Evolutionary conservation across 2,329 filamentous ascomycete genomes (phyloP), one percentile per base, ranked within the genome.

Genomic region (Clonostachys byssicola): DNA sequence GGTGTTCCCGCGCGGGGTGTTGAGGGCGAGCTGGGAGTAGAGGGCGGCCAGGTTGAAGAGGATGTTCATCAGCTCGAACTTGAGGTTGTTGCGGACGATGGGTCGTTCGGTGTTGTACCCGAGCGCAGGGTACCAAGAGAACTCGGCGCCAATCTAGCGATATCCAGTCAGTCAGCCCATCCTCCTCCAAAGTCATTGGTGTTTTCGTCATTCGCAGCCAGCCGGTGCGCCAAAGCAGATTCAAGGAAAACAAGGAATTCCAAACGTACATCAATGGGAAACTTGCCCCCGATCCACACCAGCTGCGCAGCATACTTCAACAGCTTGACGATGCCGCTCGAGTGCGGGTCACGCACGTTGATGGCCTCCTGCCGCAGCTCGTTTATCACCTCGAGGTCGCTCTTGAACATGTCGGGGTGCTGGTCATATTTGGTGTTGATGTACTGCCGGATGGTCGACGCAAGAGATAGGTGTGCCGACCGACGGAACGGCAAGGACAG

Each of bases 391-490:
- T 92, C 84, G 49, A 83, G 82, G 71, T 99, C 94, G 53, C 89
- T 80, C 52, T 83, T 82, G 68, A 99, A 99, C 86, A 96, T 95
- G 67, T 96, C 91, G 34, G 94, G 92, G 63, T 96, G 92, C 65
- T 99, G 94, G 68, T 97, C 92, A 85, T 97, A 97, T 77, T 97
- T 96, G 67, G 83, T 86, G 51, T 91, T 95, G 61, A 99, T 97
- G 73, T 99, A 97, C 64, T 94, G 86, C 54, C 89, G 90, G 64
- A 99, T 91, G 44, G 91, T 88, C 51, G 82, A 77, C 47, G 89
- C 87, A 51, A 97, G 79, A 49, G 86, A 87, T 39, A 96, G 76
- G 48, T 86, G 78, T 53, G 88, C 83, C 45, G 91, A 92, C 62
- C 86, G 88, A 58, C 92, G 89, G 69, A 97, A 97, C 9, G 92